phyloP scores from a whole-genome alignment of 768 basidiomycete genomes.

The Termitomyces sp. region DNA sequence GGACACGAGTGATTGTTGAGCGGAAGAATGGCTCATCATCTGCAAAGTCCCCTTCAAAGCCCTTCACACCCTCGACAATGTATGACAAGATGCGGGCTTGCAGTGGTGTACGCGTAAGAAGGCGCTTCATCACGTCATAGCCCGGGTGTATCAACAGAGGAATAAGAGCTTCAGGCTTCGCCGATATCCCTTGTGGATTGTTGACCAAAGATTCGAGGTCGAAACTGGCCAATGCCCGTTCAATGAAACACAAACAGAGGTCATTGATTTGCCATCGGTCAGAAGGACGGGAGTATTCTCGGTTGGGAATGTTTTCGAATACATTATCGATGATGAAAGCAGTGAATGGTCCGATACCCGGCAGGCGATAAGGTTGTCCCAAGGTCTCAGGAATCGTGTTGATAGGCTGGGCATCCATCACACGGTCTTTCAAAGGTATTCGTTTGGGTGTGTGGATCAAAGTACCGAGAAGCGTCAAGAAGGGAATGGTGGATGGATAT shows the following conservation, averaged over 20 bases:
- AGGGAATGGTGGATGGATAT: conserved; percentile 89
- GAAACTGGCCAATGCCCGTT: conserved; percentile 78
- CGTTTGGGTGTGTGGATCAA: conserved; percentile 83
- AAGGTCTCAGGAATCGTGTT: conserved; percentile 79
- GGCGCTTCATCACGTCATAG: conserved; percentile 76
- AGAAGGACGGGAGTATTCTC: conserved; percentile 71
- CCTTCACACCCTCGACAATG: conserved; percentile 75
- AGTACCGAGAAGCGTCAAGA: conserved; percentile 76
- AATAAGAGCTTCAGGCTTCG: conserved; percentile 50
- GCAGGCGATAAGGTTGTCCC: conserved; percentile 75
- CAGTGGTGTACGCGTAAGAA: conserved; percentile 70
- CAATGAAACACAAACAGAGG: conserved; percentile 78
- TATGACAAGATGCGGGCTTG: conserved; percentile 76
- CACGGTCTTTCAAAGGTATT: conserved; percentile 54
- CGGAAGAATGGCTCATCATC: conserved; percentile 71
- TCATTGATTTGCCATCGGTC: conserved; percentile 90
- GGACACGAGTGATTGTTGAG: conserved; percentile 71
- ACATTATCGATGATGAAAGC: conserved; percentile 90
- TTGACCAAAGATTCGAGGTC: conserved; percentile 72
- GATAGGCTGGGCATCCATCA: conserved; percentile 55
- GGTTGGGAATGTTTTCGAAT: conserved; percentile 67
- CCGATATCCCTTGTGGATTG: conserved; percentile 46
- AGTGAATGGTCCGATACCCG: conserved; percentile 79
- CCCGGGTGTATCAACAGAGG: conserved; percentile 77
- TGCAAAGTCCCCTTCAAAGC: conserved; percentile 67